Evolutionary conservation across 31 red algal genomes (phyloP), one percentile per base, ranked within the genome.

Genomic region (Odonthalia washingtoniensis): DNA sequence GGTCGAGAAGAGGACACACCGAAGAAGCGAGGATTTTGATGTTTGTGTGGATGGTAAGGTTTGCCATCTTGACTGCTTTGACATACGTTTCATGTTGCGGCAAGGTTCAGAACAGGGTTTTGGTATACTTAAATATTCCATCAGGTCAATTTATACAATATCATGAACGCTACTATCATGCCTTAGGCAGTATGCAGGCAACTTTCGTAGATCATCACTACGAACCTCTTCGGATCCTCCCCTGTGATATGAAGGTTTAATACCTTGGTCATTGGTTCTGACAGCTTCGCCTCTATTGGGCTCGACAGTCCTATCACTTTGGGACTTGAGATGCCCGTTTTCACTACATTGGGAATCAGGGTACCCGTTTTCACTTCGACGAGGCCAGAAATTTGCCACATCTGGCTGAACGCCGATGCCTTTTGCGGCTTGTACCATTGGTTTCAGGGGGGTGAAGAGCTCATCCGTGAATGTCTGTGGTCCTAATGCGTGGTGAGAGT

Each of bases 381-480:
- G 30, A 27, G 85, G 85, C 85, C 85, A 88, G 40, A 36, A 31
- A 31, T 78, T 65, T 14, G 35, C 12, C 14, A 70, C 40, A 65
- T 78, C 74, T 16, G 73, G 73, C 46, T 49, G 12, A 1, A 75
- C 53, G 14, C 35, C 72, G 14, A 72, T 69, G 14, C 74, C 85
- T 5, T 52, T 61, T 65, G 69, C 52, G 34, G 65, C 26, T 67
- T 40, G 41, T 43, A 64, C 70, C 45, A 79, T 78, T 4, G 85
- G 74, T 61, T 88, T 75, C 85, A 88, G 63, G 1, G 73, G 46
- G 14, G 85, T 72, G 34, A 88, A 72, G 17, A 88, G 85, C 46
- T 75, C 67, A 21, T 41, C 64, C 45, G 83, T 72, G 2, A 75
- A 32, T 21, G 46, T 63, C 12, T 57, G 49, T 14, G 21, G 12